Base-by-base conservation (phyloP, 495 filamentous ascomycete species). In the Xylaria longipes region DNA sequence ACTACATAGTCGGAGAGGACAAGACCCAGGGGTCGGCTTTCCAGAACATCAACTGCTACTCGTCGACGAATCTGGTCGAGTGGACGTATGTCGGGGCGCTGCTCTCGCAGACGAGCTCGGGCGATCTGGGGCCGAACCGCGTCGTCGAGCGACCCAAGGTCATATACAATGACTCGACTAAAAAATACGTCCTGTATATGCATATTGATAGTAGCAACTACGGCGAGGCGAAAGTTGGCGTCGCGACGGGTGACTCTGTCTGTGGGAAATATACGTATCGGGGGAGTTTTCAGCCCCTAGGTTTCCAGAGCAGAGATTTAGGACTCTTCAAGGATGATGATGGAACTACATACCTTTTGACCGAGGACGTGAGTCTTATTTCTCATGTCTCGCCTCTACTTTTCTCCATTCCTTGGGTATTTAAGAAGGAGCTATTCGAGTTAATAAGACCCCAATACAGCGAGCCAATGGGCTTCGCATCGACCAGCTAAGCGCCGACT, bases 131-230 rank as follows among this genome's bases (percentile, higher is more conserved):
- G 0, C 87, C 89, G 4, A 85, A 83, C 74, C 83, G 90, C 14
- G 81, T 92, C 0, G 83, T 92, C 0, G 90, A 93, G 76, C 76
- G 91, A 41, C 91, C 91, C 8, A 91, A 92, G 80, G 86, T 91
- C 4, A 84, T 90, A 0, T 88, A 86, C 72, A 90, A 91, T 54
- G 83, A 84, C 39, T 77, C 77, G 33, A 89, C 88, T 0, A 61
- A 70, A 8, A 83, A 88, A 65, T 90, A 87, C 70, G 85, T 89
- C 41, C 73, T 87, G 31, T 92, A 88, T 84, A 86, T 92, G 86
- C 90, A 92, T 73, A 89, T 91, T 73, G 90, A 92, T 73, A 84
- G 80, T 48, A 83, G 82, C 45, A 86, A 79, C 73, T 92, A 92
- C 69, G 86, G 84, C 1, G 89, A 91, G 41, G 90, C 90, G 12